These are phyloP conservation scores for Aspergillus ruber DNA, from an alignment of 2,329 filamentous ascomycete genomes.

Conservation along the genomic window DNA sequence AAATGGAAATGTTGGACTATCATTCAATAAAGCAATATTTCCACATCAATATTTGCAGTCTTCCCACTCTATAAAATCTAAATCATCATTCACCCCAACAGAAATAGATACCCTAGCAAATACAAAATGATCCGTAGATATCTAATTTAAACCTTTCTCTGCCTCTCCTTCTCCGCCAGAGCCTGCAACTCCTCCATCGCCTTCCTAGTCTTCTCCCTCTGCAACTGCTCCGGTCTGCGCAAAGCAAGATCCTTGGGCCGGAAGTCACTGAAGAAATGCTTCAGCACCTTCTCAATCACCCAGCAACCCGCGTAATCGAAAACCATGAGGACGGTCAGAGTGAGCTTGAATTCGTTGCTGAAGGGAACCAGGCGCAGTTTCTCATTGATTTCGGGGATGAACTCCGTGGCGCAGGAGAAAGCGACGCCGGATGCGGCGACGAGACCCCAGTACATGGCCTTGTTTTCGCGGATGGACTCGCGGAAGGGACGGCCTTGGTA, in stretches of 20 bases:
- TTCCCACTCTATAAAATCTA: conserved; percentile 6
- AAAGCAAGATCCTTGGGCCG: conserved; percentile 88
- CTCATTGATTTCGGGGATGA: conserved; percentile 91
- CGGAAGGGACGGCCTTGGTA: conserved; percentile 98
- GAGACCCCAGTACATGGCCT: conserved; percentile 96
- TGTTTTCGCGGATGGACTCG: conserved; percentile 90
- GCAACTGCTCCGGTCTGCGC: conserved; percentile 77
- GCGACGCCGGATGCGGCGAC: conserved; percentile 82
- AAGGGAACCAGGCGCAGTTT: conserved; percentile 91
- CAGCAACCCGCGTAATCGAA: conserved; percentile 83
- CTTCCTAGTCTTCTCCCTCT: conserved; percentile 65
- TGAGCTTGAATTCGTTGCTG: conserved; percentile 77
- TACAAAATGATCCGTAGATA: neutral
- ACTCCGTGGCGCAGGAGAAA: conserved; percentile 90
- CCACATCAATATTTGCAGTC: too few species aligned
- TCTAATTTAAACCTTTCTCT: conserved; percentile 17
- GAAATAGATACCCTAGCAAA: too few species aligned
- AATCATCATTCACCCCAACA: too few species aligned
- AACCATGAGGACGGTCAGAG: conserved; percentile 77
- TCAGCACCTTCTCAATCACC: conserved; percentile 78
- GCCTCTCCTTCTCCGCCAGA: conserved; percentile 32
- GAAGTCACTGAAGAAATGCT: conserved; percentile 82
- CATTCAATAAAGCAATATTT: too few species aligned
- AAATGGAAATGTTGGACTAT: too few species aligned
- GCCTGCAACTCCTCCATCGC: conserved; percentile 48